Percentiles rank a stretch among this genome's conserved stretches.
phyloP scores from a whole-genome alignment of 108 stramenopile species.

The Thalassiosira profunda region DNA sequence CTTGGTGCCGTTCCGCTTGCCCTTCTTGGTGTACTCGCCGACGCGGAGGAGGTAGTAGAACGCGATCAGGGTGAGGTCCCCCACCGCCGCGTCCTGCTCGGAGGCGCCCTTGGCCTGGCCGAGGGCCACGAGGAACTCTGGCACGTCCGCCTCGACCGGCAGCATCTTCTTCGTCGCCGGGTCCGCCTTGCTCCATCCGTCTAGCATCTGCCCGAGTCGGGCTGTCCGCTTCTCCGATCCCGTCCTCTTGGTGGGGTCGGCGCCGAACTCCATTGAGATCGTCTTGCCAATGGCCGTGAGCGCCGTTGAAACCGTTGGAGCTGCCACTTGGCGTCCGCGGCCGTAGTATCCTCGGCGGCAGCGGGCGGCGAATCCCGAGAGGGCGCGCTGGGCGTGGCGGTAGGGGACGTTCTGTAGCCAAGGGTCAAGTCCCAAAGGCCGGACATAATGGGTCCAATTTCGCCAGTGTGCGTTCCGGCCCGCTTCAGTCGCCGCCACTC shows the following conservation, averaged over 20 bases:
- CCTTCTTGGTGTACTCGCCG: background rate
- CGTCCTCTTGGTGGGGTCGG: background rate
- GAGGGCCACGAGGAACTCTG: background rate
- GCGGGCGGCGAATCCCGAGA: background rate
- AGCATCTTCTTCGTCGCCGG: background rate
- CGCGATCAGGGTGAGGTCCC: background rate
- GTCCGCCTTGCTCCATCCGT: background rate
- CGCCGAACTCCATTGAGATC: conserved; percentile 7
- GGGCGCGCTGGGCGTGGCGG: background rate
- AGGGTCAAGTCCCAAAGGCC: conserved; percentile 25
- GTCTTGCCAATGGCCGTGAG: conserved; percentile 12
- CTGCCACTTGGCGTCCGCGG: background rate
- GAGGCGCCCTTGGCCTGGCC: background rate
- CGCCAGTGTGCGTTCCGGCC: conserved; percentile 10
- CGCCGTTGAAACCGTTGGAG: conserved; percentile 1
- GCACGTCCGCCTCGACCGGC: background rate
- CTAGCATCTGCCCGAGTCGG: background rate
- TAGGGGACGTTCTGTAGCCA: background rate
- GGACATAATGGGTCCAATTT: background rate
- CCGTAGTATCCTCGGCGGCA: background rate
- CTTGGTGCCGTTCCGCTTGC: background rate
- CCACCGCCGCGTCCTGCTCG: background rate
- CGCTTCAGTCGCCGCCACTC: conserved; percentile 20
- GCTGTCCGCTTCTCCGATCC: background rate
- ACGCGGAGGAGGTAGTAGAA: conserved; percentile 13